phyloP scores from a whole-genome alignment of 2,329 filamentous ascomycete genomes.

The Grosmannia huntii region DNA sequence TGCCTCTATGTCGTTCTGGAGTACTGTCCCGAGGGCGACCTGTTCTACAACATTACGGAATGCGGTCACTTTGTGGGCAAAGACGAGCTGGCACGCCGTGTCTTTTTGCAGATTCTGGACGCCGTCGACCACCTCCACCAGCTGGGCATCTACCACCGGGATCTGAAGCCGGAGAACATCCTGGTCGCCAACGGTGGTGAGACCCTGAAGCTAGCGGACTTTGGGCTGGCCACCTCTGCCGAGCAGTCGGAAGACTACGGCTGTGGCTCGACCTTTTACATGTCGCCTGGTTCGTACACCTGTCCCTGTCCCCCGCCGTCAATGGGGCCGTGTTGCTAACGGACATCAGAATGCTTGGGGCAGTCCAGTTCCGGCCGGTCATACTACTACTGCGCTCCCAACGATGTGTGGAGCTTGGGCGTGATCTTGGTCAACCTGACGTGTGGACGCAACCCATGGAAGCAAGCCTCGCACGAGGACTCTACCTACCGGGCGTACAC shows the following conservation, averaged over 20 bases:
- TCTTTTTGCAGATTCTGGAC: conserved; percentile 92
- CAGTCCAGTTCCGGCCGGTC: conserved; percentile 54
- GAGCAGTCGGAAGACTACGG: conserved; percentile 84
- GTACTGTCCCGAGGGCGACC: conserved; percentile 90
- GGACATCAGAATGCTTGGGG: conserved; percentile 67
- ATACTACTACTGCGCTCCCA: conserved; percentile 83
- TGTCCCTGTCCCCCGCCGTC: conserved; percentile 2
- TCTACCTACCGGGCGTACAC: conserved; percentile 88
- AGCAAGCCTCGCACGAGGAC: conserved; percentile 85
- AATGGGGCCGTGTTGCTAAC: conserved; percentile 16
- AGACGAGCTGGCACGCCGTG: conserved; percentile 72
- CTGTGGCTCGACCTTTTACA: conserved; percentile 97
- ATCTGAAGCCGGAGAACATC: conserved; percentile 97
- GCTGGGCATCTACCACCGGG: conserved; percentile 88
- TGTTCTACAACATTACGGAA: conserved; percentile 97
- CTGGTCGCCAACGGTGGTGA: conserved; percentile 78
- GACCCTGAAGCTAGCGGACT: conserved; percentile 92
- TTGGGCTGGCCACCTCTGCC: conserved; percentile 83
- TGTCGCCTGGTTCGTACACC: conserved; percentile 69
- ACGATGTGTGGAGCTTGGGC: conserved; percentile 96
- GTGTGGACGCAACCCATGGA: conserved; percentile 98
- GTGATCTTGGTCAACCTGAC: conserved; percentile 96
- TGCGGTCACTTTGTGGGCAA: conserved; percentile 86
- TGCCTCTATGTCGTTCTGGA: conserved; percentile 96
- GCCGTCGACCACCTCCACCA: conserved; percentile 92